Base-by-base conservation (phyloP, 2,329 filamentous ascomycete species). In the Ceratocystis cubensis region DNA sequence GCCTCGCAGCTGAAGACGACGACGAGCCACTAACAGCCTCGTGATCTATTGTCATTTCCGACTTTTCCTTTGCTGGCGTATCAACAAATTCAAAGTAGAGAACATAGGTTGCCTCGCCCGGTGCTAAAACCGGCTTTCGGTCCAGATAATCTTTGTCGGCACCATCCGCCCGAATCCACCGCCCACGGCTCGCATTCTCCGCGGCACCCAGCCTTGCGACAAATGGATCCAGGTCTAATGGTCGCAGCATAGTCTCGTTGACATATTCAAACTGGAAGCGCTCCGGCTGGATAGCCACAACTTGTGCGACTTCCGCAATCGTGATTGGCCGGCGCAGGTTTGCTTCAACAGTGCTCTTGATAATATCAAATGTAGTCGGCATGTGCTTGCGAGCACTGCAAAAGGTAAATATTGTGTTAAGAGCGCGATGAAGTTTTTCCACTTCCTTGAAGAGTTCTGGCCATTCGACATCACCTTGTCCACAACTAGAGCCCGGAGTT, bases 401-500 rank as follows among this genome's bases (percentile, higher is more conserved):
- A 73, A 99, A 97, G 0, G 94, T 97, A 72, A 91, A 96, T 0
- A 97, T 91, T 1, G 97, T 78, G 71, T 96, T 99, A 68, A 99
- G 77, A 1, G 94, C 93, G 69, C 86, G 84, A 74, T 97, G 89
- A 0, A 87, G 88, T 73, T 87, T 86, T 30, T 88, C 85, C 7
- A 97, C 80, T 53, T 80, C 78, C 66, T 84, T 87, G 74, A 97
- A 89, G 59, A 82, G 79, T 1, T 84, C 80, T 0, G 92, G 91
- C 91, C 93, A 96, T 62, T 78, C 76, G 44, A 30, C 22, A 20
- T 50, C 33, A 17, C 37, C 6, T 13, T 46, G 17, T 10, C 13
- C 30, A n/a, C 33, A 7, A 28, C 37, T 13, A 15, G 59, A n/a
- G 15, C 17, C 25, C 1, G n/a, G 20, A 28, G 37, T 30, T 41